phyloP scores from a whole-genome alignment of 1,284 basidiomycete genomes.

The Naganishia sp. region DNA sequence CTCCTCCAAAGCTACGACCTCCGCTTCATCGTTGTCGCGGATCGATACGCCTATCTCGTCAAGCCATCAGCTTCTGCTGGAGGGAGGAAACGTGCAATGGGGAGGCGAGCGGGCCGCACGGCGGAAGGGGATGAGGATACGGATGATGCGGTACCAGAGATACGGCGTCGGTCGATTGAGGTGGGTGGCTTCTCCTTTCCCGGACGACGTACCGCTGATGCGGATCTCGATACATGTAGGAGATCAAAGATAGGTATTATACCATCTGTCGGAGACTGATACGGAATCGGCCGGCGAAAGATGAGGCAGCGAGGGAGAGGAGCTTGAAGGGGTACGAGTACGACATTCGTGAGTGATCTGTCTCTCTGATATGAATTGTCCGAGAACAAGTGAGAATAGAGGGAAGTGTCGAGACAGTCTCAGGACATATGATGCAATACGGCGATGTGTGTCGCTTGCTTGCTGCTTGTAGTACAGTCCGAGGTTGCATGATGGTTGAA shows the following conservation, averaged over 20 bases:
- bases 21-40: conserved; percentile 86
- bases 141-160: conserved; percentile 32
- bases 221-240: conserved; percentile 74
- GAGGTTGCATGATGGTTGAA: no score
- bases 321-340: conserved; percentile 73
- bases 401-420: no score
- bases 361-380: not conserved
- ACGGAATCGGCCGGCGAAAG: conserved; percentile 74
- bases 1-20: conserved; percentile 81
- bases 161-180: conserved; percentile 24
- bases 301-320: conserved; percentile 68
- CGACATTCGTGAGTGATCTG: conserved; percentile 68
- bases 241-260: conserved; percentile 93
- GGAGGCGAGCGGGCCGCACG: not conserved
- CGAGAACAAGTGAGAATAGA: no score
- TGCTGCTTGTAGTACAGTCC: no score
- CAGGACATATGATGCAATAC: no score
- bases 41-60: conserved; percentile 73
- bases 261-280: conserved; percentile 87
- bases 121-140: conserved; percentile 1
- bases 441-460: no score
- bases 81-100: conserved; percentile 10
- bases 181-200: conserved; percentile 33
- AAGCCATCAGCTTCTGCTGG: conserved; percentile 2
- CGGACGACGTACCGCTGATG: conserved; percentile 48